Evolutionary conservation across 345 rosid species (phyloP), one percentile per base, ranked within the genome.

Genomic region (Sonneratia caseolaris): DNA sequence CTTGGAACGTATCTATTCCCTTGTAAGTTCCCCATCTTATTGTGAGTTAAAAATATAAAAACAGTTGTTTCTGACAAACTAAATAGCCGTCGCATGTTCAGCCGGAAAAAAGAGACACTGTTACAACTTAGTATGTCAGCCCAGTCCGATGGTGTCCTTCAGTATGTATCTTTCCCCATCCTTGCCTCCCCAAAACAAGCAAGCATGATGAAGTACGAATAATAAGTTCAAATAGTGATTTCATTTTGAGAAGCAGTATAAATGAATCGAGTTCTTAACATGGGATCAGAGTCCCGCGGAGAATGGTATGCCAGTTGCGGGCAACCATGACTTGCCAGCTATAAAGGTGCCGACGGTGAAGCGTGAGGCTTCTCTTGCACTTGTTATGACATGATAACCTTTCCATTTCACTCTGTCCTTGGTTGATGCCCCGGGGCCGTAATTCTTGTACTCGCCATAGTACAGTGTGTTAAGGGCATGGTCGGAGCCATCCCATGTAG

Each of bases 391-490:
- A 36, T 71, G 96, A 73, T 82, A 84, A 22, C 97, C 96, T 56
- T 75, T 79, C 97, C 97, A 91, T 14, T 64, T 81, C 10, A 91
- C 96, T 75, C 97, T 86, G 22, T 16, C 42, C 27, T 37, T 73
- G 3, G 89, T 89, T 0, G 86, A 74, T 16, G 95, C 80, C 18
- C 90, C 88, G 7, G 93, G 93, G 6, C 97, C 97, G 16, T 78
- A 81, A 42, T 88, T 89, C 82, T 72, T 80, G 73, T 85, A 91
- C 74, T 91, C 97, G 0, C 86, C 96, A 42, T 88, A 91, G 70
- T 83, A 91, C 66, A 91, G 38, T 0, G 96, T 91, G 67, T 79
- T 69, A 0, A 87, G 81, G 36, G 88, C 96, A 71, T 82, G 86
- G 56, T 38, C 79, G 2, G 81, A 79, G 22, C 70, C 71, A 21